Percentiles rank a stretch among this genome's conserved stretches.
These are phyloP conservation scores for Coix lacrymajobi DNA, from an alignment of 176 grass and related monocot genomes.

Conservation along the genomic window DNA sequence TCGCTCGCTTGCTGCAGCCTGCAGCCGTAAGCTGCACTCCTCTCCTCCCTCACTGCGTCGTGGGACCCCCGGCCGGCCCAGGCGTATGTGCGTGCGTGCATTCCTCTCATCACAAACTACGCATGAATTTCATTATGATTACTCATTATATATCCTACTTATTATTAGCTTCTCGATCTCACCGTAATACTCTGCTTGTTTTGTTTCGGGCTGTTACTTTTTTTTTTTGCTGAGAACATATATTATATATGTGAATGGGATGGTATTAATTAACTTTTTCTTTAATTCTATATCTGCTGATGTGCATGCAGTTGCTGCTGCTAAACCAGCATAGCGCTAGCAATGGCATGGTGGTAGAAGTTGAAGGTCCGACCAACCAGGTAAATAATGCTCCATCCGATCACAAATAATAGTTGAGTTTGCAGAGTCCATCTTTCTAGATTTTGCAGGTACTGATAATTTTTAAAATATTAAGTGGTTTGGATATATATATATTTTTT, in stretches of 20 bases:
- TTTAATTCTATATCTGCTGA: not conserved
- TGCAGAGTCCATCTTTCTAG: not conserved
- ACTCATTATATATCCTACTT: not conserved
- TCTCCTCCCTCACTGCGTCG: not conserved
- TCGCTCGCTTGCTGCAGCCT: not conserved
- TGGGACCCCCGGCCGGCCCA: constrained; percentile 7
- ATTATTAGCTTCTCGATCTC: not conserved
- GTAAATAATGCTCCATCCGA: not conserved
- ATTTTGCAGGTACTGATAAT: not conserved
- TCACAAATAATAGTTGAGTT: not conserved
- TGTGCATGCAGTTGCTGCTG: not conserved
- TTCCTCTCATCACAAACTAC: not conserved
- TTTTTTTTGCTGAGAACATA: too few relatives aligned
- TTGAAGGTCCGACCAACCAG: not conserved
- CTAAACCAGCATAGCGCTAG: not conserved
- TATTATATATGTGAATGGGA: not conserved
- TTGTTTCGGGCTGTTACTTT: not conserved
- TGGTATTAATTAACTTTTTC: not conserved
- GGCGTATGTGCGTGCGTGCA: not conserved
- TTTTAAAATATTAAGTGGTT: not conserved
- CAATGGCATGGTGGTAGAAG: not conserved
- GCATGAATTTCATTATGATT: not conserved
- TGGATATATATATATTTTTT: too few relatives aligned
- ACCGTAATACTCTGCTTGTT: not conserved
- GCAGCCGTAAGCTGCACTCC: not conserved